Evolutionary conservation across 345 rosid genomes (phyloP).

Genomic region (Theobroma cacao): DNA sequence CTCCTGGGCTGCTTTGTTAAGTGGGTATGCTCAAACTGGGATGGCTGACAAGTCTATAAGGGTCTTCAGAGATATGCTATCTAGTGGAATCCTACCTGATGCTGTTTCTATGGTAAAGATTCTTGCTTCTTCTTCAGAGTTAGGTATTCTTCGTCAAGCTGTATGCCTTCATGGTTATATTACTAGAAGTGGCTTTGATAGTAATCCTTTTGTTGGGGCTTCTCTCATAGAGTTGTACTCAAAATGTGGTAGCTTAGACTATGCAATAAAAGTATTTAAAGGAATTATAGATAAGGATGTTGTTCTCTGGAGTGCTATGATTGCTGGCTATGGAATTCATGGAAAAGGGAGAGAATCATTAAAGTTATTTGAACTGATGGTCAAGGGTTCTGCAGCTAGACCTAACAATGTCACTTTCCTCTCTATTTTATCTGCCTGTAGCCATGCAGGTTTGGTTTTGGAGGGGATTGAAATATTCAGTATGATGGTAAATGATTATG

Average conservation of each 20-base stretch:
- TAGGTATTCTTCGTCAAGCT: slow-evolving; percentile 53
- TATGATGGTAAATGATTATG: slow-evolving; percentile 37
- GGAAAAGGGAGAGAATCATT: slow-evolving; percentile 46
- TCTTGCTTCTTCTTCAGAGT: slow-evolving; percentile 46
- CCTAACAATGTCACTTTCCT: slow-evolving; percentile 58
- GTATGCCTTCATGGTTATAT: slow-evolving; percentile 48
- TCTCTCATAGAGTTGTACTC: slow-evolving; percentile 56
- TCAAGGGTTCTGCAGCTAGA: slow-evolving; percentile 24
- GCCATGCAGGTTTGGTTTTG: slow-evolving; percentile 51
- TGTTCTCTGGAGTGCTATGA: slow-evolving; percentile 59
- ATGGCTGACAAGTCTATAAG: slow-evolving; percentile 40
- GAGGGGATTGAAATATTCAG: slow-evolving; percentile 44
- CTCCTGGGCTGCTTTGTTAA: slow-evolving; percentile 52
- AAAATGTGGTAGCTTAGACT: slow-evolving; percentile 49
- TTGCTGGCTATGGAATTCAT: slow-evolving; percentile 52
- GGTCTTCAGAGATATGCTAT: slow-evolving; percentile 42
- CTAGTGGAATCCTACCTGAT: slow-evolving; percentile 43
- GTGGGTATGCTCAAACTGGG: slow-evolving; percentile 52
- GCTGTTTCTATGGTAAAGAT: slow-evolving; percentile 55
- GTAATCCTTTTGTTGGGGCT: slow-evolving; percentile 40
- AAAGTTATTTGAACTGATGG: slow-evolving; percentile 39
- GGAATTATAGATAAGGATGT: slow-evolving; percentile 41
- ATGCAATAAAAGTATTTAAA: slow-evolving; percentile 37
- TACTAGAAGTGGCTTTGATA: slow-evolving; percentile 39
- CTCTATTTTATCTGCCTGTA: slow-evolving; percentile 55